Conservation (phyloP, 345 rosid species). For the Physaria fendleri region DNA sequence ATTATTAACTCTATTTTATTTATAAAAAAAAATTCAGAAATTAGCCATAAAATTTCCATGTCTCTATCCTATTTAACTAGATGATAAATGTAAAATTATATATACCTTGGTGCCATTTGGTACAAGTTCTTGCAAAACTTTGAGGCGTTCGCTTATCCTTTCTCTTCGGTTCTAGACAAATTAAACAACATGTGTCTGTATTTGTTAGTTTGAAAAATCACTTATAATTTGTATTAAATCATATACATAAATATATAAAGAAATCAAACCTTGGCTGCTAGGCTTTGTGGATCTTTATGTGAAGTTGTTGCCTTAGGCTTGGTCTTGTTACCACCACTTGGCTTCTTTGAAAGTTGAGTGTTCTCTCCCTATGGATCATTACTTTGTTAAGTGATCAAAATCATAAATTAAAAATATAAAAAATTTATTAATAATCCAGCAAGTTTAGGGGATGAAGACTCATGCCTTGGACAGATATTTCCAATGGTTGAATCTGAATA, state of each 20-base stretch:
- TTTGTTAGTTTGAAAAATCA: not conserved
- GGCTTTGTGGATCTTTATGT: slow-evolving; percentile 78
- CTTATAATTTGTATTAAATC: not conserved
- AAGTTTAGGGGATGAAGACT: slow-evolving; percentile 29
- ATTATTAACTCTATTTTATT: not conserved
- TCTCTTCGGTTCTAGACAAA: slow-evolving; percentile 83
- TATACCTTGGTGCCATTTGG: slow-evolving; percentile 78
- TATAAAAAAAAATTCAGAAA: not conserved
- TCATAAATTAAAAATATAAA: not conserved
- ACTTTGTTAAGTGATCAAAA: slow-evolving; percentile 33
- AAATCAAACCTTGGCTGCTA: slow-evolving; percentile 76
- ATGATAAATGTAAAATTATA: too few species aligned
- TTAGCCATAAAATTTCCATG: too few species aligned
- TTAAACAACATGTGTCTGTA: not conserved
- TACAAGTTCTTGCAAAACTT: slow-evolving; percentile 72
- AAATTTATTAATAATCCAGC: not conserved
- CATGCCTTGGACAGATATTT: slow-evolving; percentile 33
- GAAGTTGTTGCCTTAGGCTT: slow-evolving; percentile 43
- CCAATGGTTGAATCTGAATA: slow-evolving; percentile 38
- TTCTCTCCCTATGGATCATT: slow-evolving; percentile 54
- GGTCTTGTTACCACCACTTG: slow-evolving; percentile 27
- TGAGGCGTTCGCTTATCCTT: slow-evolving; percentile 83
- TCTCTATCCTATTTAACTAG: too few species aligned
- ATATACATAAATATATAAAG: not conserved
- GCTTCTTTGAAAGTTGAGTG: slow-evolving; percentile 49